These are phyloP conservation scores for Colletotrichum liriopes DNA, from an alignment of 2,329 filamentous ascomycete species.

Conservation along the genomic window DNA sequence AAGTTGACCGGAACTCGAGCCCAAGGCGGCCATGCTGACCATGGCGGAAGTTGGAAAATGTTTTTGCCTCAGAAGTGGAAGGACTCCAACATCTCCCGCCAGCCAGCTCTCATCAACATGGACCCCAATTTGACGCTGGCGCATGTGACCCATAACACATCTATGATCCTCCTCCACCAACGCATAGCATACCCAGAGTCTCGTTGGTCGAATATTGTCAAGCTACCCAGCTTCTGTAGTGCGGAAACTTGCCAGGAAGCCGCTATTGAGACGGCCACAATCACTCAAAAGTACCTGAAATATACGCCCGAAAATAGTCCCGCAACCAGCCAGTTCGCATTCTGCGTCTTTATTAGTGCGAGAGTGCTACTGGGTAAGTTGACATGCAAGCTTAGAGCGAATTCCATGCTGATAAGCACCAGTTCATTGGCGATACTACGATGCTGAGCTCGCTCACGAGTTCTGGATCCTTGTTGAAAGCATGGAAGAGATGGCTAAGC, in stretches of 20 bases:
- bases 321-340: constrained; percentile 58
- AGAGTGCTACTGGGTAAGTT: constrained; percentile 55
- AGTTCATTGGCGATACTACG: constrained; percentile 51
- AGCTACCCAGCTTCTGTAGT: constrained; percentile 60
- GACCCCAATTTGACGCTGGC: constrained; percentile 66
- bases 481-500: constrained; percentile 50
- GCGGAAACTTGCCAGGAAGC: constrained; percentile 65
- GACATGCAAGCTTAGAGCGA: not conserved
- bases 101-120: constrained; percentile 51
- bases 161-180: constrained; percentile 66
- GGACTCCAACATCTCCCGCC: constrained; percentile 51
- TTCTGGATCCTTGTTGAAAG: constrained; percentile 50
- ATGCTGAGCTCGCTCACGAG: constrained; percentile 43
- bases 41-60: constrained; percentile 56
- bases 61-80: constrained; percentile 60
- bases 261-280: constrained; percentile 62
- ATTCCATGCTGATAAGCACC: not conserved
- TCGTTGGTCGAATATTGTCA: constrained; percentile 49
- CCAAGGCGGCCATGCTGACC: not conserved
- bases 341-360: constrained; percentile 63
- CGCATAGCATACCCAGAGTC: constrained; percentile 60
- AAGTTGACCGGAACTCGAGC: constrained; percentile 13
- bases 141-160: constrained; percentile 65
- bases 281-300: constrained; percentile 62
- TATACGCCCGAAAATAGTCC: constrained; percentile 50